Conservation (phyloP, 2,329 filamentous ascomycete genomes). For the Pseudocercospora crystallina region DNA sequence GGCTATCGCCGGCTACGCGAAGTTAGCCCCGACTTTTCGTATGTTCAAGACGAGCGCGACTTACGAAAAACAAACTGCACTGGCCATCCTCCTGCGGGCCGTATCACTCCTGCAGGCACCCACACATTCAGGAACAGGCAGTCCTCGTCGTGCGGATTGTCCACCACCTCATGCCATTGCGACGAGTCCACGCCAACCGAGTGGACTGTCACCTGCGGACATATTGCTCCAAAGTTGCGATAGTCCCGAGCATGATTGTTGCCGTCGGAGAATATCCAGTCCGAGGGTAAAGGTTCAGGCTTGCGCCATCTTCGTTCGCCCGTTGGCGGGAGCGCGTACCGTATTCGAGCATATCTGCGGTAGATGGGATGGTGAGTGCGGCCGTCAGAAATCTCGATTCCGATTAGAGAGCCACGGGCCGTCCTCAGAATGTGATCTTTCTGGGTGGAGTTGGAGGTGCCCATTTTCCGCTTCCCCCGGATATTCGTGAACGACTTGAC, state of each 20-base stretch:
- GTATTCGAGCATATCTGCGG: constrained; percentile 16
- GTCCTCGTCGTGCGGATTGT: constrained; percentile 19
- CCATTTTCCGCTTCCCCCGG: constrained; percentile 9
- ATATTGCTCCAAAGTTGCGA: constrained; percentile 17
- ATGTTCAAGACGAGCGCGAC: background rate
- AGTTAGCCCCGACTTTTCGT: background rate
- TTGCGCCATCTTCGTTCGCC: constrained; percentile 20
- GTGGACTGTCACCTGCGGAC: constrained; percentile 14
- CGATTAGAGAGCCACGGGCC: constrained; percentile 17
- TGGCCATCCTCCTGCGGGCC: constrained; percentile 17
- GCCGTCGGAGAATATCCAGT: constrained; percentile 22
- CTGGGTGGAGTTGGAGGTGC: constrained; percentile 11
- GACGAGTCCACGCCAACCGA: constrained; percentile 6
- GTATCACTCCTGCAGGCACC: constrained; percentile 19
- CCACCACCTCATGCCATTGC: constrained; percentile 10
- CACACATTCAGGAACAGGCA: constrained; percentile 22
- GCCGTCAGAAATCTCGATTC: constrained; percentile 17
- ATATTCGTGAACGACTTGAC: constrained; percentile 13
- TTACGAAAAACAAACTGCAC: constrained; percentile 20
- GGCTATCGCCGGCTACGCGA: constrained; percentile 8
- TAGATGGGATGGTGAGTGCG: constrained; percentile 16
- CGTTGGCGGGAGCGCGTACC: constrained; percentile 19
- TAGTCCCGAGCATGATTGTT: constrained; percentile 19
- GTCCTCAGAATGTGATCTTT: constrained; percentile 15
- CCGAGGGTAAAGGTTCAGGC: constrained; percentile 18